Conservation (phyloP, 2,329 filamentous ascomycete genomes). For the Davidsoniella eucalypti region DNA sequence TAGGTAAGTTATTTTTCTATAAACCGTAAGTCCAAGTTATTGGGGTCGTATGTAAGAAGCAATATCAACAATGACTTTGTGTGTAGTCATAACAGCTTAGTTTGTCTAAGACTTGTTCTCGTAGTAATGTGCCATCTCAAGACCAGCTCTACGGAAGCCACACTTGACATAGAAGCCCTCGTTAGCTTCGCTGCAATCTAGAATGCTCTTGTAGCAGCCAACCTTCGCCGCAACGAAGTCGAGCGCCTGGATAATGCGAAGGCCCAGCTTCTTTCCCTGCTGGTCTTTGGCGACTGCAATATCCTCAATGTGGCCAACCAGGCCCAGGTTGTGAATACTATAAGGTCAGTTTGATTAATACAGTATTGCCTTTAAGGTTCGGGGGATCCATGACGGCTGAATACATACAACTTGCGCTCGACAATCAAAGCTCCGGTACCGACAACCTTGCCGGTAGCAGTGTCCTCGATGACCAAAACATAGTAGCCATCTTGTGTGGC, state of each 20-base stretch:
- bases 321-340: conserved; percentile 63
- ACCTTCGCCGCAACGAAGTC: conserved; percentile 75
- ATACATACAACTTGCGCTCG: conserved; percentile 75
- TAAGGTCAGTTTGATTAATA: conserved; percentile 1
- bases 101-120: conserved; percentile 37
- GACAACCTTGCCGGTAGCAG: conserved; percentile 48
- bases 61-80: not conserved
- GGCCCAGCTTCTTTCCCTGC: conserved; percentile 90
- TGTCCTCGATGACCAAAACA: conserved; percentile 69
- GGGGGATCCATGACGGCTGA: not conserved
- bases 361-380: not conserved
- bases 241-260: conserved; percentile 84
- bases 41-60: too few relatives aligned
- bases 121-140: conserved; percentile 97
- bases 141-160: conserved; percentile 76
- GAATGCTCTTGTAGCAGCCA: conserved; percentile 92
- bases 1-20: too few relatives aligned
- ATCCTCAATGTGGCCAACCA: conserved; percentile 93
- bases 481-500: conserved; percentile 62
- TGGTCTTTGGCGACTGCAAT: conserved; percentile 90
- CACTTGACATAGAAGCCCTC: conserved; percentile 98
- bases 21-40: too few relatives aligned
- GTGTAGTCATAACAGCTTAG: not conserved
- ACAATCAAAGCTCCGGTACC: conserved; percentile 80
- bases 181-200: conserved; percentile 91